phyloP scores from a whole-genome alignment of 2,329 filamentous ascomycete genomes.

The Colletotrichum graminicola region DNA sequence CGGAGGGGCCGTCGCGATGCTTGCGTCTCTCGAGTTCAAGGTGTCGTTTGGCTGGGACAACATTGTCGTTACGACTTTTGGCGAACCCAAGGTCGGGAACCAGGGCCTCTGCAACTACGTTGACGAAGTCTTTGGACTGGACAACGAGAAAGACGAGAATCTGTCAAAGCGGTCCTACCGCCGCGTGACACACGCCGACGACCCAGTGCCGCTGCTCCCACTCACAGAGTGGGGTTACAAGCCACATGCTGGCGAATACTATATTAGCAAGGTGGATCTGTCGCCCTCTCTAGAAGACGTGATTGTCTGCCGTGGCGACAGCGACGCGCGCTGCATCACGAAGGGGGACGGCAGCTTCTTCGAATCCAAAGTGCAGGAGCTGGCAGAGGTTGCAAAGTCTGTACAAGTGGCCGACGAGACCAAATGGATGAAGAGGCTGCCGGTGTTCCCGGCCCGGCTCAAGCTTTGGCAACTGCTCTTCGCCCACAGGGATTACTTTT shows the following conservation, averaged over 20 bases:
- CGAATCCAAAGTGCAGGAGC: conserved; percentile 44
- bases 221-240: conserved; percentile 88
- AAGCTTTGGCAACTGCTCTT: conserved; percentile 95
- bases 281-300: conserved; percentile 78
- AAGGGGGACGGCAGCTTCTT: conserved; percentile 61
- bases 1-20: conserved; percentile 89
- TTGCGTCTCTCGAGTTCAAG: conserved; percentile 86
- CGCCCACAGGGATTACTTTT: conserved; percentile 96
- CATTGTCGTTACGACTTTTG: conserved; percentile 87
- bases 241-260: conserved; percentile 89
- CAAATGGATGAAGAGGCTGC: conserved; percentile 57
- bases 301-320: conserved; percentile 76
- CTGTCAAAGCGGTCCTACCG: conserved; percentile 65
- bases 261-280: conserved; percentile 79
- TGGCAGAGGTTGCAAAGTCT: conserved; percentile 37
- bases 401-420: not conserved
- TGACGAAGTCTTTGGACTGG: conserved; percentile 64
- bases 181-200: conserved; percentile 85
- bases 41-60: conserved; percentile 79
- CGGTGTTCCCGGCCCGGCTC: conserved; percentile 70
- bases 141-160: conserved; percentile 50
- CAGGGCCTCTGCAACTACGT: conserved; percentile 66
- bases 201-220: conserved; percentile 90
- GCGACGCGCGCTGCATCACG: conserved; percentile 79
- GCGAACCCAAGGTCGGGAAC: conserved; percentile 81